phyloP scores from a whole-genome alignment of 352 stramenopile genomes.

The Globisporangium irregulare region DNA sequence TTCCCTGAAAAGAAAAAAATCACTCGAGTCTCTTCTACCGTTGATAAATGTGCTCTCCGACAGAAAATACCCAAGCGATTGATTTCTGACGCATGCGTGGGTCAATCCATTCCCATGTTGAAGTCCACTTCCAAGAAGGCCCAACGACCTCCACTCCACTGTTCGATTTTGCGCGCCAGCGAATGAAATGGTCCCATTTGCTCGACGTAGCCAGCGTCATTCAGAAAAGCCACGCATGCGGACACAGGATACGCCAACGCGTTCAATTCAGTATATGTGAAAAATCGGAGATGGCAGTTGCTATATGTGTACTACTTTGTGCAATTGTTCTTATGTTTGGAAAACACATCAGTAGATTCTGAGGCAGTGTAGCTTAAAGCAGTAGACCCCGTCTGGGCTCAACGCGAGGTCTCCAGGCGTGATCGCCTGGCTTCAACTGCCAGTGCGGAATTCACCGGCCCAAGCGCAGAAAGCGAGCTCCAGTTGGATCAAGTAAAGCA shows the following conservation, averaged over 20 bases:
- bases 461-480: background rate
- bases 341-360: background rate
- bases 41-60: background rate
- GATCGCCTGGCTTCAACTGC: background rate
- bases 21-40: background rate
- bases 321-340: background rate
- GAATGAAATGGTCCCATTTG: background rate
- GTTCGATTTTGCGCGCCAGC: background rate
- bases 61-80: background rate
- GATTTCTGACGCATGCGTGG: background rate
- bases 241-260: background rate
- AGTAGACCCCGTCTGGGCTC: background rate
- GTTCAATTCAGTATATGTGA: background rate
- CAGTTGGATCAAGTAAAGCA: background rate
- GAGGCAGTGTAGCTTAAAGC: background rate
- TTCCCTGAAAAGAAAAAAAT: background rate
- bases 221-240: background rate
- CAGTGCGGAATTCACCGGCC: constrained; percentile 3
- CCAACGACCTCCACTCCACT: background rate
- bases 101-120: background rate
- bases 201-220: background rate
- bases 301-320: background rate
- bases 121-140: background rate
- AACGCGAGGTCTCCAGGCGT: background rate
- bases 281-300: background rate